Percentiles rank a stretch among this genome's conserved stretches.
phyloP scores from a whole-genome alignment of 1,139 yeast species.

The Kodamaea sp. region DNA sequence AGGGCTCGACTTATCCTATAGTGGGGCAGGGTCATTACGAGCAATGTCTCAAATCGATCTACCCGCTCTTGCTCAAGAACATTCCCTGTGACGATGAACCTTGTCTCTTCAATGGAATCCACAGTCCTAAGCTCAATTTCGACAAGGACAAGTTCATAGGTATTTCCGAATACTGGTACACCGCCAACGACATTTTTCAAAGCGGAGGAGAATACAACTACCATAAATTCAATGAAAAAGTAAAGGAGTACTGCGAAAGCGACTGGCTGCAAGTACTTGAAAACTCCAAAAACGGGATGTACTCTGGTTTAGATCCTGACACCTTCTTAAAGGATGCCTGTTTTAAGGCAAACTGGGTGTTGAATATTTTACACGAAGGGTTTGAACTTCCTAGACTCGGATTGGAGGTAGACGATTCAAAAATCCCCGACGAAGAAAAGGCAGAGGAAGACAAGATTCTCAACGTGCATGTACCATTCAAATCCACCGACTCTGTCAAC shows the following conservation, averaged over 20 bases:
- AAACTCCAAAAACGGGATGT: slow-evolving; percentile 53
- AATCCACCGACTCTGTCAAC: slow-evolving; percentile 58
- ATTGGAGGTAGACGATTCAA: slow-evolving; percentile 35
- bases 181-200: slow-evolving; percentile 77
- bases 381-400: slow-evolving; percentile 70
- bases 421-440: slow-evolving; percentile 17
- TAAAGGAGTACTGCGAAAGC: slow-evolving; percentile 64
- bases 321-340: slow-evolving; percentile 63
- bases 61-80: slow-evolving; percentile 69
- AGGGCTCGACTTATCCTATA: slow-evolving; percentile 49
- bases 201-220: slow-evolving; percentile 77
- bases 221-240: slow-evolving; percentile 57
- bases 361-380: slow-evolving; percentile 76
- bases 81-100: slow-evolving; percentile 75
- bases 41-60: slow-evolving; percentile 63
- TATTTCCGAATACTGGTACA: slow-evolving; percentile 82
- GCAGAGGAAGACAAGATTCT: slow-evolving; percentile 22
- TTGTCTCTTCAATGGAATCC: slow-evolving; percentile 79
- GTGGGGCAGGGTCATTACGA: slow-evolving; percentile 71
- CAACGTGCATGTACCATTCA: slow-evolving; percentile 54
- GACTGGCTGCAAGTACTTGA: slow-evolving; percentile 57
- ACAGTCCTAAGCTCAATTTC: slow-evolving; percentile 73
- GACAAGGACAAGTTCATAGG: slow-evolving; percentile 74
- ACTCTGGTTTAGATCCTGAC: slow-evolving; percentile 48
- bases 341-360: slow-evolving; percentile 82